Percentiles rank a stretch among this genome's conserved stretches.
Evolutionary conservation across 2,329 filamentous ascomycete genomes (phyloP).

Genomic region (Proliferodiscus dingleyae): DNA sequence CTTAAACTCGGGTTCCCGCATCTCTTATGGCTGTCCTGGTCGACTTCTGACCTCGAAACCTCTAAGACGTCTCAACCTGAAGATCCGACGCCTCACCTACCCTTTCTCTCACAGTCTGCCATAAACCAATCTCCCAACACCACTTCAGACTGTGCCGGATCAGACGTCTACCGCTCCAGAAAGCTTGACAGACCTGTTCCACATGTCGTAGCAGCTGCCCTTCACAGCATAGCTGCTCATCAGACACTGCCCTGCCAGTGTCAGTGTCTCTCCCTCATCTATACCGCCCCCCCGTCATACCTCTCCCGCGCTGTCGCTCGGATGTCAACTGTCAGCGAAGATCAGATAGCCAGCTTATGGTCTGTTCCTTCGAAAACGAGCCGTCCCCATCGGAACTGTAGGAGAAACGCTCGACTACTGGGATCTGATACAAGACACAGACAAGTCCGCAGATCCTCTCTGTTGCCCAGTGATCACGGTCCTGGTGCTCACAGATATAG

Average conservation of each 20-base stretch:
- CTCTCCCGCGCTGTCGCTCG: conserved; percentile 40
- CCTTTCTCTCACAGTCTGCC: conserved; percentile 2
- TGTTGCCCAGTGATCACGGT: conserved; percentile 24
- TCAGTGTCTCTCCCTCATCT: neutral
- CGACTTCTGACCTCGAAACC: conserved; percentile 17
- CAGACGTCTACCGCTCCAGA: conserved; percentile 18
- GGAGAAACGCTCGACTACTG: conserved; percentile 28
- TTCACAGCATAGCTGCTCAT: conserved; percentile 9
- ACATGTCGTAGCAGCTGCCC: conserved; percentile 12
- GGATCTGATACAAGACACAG: conserved; percentile 33
- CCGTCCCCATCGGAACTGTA: conserved; percentile 36
- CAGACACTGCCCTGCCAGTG: conserved; percentile 9
- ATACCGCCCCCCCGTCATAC: neutral
- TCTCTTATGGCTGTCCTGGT: conserved; percentile 14
- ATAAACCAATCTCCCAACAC: conserved; percentile 6
- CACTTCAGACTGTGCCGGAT: conserved; percentile 17
- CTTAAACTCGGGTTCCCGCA: conserved; percentile 29
- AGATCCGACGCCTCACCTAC: conserved; percentile 18
- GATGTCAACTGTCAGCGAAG: conserved; percentile 50
- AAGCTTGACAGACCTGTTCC: conserved; percentile 15
- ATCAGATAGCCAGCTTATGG: conserved; percentile 47
- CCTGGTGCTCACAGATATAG: conserved; percentile 36
- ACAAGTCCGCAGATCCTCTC: conserved; percentile 25
- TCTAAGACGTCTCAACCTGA: conserved; percentile 29
- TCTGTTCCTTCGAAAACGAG: conserved; percentile 40